Percentiles rank a stretch among this genome's conserved stretches.
phyloP scores from a whole-genome alignment of 73 alveolate genomes.

The Diophrys sp. region DNA sequence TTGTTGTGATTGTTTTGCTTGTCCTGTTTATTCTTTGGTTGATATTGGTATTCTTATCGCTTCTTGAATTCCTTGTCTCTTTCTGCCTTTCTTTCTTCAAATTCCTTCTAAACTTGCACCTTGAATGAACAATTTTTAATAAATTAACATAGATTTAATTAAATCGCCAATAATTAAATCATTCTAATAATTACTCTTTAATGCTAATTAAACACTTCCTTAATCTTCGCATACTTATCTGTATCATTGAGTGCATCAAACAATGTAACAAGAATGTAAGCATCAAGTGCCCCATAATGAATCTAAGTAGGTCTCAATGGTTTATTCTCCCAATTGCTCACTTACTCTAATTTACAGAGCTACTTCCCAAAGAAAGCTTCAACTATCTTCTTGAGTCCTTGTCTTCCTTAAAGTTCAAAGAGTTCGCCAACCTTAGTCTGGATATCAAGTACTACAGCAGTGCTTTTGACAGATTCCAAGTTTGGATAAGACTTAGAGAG shows the following conservation, averaged over 20 bases:
- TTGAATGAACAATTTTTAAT: no score
- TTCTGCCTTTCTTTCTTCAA: no score
- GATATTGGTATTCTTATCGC: no score
- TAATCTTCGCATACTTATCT: slow-evolving; percentile 23
- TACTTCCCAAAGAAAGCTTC: slow-evolving; percentile 56
- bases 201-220: no score
- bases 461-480: slow-evolving; percentile 38
- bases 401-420: slow-evolving; percentile 51
- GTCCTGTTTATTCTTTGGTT: no score
- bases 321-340: slow-evolving; percentile 87
- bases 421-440: slow-evolving; percentile 45
- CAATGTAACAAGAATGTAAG: slow-evolving; percentile 52
- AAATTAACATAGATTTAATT: no score
- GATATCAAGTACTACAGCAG: slow-evolving; percentile 51
- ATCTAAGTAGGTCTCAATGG: slow-evolving; percentile 80
- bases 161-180: no score
- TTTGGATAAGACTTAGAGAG: slow-evolving; percentile 52
- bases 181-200: no score
- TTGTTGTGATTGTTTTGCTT: no score
- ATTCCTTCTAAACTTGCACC: no score
- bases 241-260: not conserved
- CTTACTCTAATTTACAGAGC: slow-evolving; percentile 80
- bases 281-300: slow-evolving; percentile 91
- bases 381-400: slow-evolving; percentile 68
- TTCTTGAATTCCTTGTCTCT: no score